Percentiles rank a stretch among this genome's conserved stretches.
Conservation (phyloP, 2,329 filamentous ascomycete species). For the Epichloe aotearoae region DNA sequence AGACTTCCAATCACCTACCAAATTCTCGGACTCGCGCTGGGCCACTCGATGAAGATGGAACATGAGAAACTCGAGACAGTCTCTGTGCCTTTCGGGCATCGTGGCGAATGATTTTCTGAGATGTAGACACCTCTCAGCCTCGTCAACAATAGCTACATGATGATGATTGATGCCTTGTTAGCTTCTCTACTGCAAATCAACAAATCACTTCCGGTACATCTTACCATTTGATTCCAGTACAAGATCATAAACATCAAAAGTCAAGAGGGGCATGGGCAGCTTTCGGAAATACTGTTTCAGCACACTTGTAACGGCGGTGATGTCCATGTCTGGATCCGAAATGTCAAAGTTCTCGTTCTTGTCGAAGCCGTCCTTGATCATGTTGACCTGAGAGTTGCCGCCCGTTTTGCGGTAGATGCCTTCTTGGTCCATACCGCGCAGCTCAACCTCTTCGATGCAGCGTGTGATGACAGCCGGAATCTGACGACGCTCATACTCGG, state of each 20-base stretch:
- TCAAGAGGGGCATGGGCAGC: slow-evolving; percentile 77
- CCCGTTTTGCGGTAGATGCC: slow-evolving; percentile 97
- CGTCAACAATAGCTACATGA: slow-evolving; percentile 45
- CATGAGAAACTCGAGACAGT: slow-evolving; percentile 85
- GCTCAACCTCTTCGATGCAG: slow-evolving; percentile 92
- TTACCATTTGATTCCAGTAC: slow-evolving; percentile 69
- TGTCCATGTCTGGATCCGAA: slow-evolving; percentile 84
- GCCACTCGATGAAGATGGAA: slow-evolving; percentile 87
- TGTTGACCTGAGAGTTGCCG: slow-evolving; percentile 79
- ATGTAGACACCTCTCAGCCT: slow-evolving; percentile 54
- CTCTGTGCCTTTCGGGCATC: slow-evolving; percentile 71
- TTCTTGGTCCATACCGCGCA: slow-evolving; percentile 92
- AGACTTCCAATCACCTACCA: slow-evolving; percentile 39
- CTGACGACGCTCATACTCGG: slow-evolving; percentile 76
- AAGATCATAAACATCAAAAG: slow-evolving; percentile 82
- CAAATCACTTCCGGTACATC: slow-evolving; percentile 16
- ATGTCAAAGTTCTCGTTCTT: slow-evolving; percentile 78
- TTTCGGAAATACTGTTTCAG: slow-evolving; percentile 97
- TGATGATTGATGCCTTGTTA: not conserved
- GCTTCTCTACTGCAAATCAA: not conserved
- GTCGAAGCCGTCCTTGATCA: slow-evolving; percentile 85
- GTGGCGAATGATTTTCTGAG: slow-evolving; percentile 62
- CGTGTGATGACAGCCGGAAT: slow-evolving; percentile 84
- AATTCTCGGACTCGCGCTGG: slow-evolving; percentile 66
- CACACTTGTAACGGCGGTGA: slow-evolving; percentile 89